Percentiles rank a stretch among this genome's conserved stretches.
phyloP scores from a whole-genome alignment of 2,329 filamentous ascomycete species.

The Neospermospora avenae region DNA sequence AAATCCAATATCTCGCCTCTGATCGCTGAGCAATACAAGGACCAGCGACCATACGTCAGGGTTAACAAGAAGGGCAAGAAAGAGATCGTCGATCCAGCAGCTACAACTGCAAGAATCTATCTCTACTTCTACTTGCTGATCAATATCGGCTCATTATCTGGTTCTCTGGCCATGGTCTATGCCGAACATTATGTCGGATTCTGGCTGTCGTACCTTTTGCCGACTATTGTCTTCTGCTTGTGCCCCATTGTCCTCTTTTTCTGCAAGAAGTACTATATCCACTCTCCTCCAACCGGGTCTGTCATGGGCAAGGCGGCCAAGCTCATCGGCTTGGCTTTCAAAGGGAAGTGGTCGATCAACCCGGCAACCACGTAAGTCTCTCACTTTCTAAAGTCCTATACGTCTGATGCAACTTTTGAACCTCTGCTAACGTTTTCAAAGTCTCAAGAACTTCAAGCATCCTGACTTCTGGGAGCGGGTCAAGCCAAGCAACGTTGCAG shows the following conservation, averaged over 20 bases:
- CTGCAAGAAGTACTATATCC: constrained; percentile 54
- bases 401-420: background rate
- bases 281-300: constrained; percentile 58
- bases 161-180: constrained; percentile 46
- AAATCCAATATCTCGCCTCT: constrained; percentile 38
- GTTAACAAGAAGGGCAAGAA: constrained; percentile 28
- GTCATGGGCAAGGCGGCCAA: constrained; percentile 58
- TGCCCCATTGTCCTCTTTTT: constrained; percentile 55
- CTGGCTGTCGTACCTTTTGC: constrained; percentile 44
- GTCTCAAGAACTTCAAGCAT: constrained; percentile 50
- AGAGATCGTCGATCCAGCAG: constrained; percentile 34
- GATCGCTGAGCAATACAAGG: constrained; percentile 34
- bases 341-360: constrained; percentile 53
- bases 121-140: constrained; percentile 49
- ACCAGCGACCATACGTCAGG: constrained; percentile 27
- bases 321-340: constrained; percentile 52
- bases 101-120: constrained; percentile 34
- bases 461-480: constrained; percentile 56
- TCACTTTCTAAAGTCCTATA: constrained; percentile 42
- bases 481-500: constrained; percentile 51
- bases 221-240: constrained; percentile 44
- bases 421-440: constrained; percentile 14
- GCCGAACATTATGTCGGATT: constrained; percentile 51
- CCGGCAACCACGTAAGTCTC: background rate
- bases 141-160: constrained; percentile 45